phyloP scores from a whole-genome alignment of 2,329 filamentous ascomycete genomes.

The Shiraia bambusicola region DNA sequence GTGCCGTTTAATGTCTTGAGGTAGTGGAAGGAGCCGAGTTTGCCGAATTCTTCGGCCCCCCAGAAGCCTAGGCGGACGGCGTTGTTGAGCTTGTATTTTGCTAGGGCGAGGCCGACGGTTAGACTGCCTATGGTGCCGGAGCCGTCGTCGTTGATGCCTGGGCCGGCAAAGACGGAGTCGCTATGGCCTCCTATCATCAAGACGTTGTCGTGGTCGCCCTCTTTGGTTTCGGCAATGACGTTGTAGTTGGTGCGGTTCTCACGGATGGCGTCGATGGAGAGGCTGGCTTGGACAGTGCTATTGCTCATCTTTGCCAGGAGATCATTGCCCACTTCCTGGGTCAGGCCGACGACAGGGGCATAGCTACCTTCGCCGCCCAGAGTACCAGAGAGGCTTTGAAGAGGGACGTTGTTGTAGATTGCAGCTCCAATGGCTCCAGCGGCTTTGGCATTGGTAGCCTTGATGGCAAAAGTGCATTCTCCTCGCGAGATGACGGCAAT shows the following conservation, averaged over 20 bases:
- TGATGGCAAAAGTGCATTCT: conserved; percentile 66
- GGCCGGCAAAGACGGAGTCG: conserved; percentile 46
- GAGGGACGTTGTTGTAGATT: conserved; percentile 68
- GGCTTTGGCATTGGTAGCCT: conserved; percentile 65
- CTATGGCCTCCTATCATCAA: conserved; percentile 45
- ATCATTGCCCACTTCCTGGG: conserved; percentile 59
- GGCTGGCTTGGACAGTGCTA: conserved; percentile 34
- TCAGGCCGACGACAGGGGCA: conserved; percentile 68
- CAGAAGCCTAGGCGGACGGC: conserved; percentile 46
- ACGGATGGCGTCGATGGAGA: conserved; percentile 47
- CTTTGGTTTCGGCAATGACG: conserved; percentile 43
- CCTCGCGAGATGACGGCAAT: conserved; percentile 70
- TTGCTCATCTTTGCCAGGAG: conserved; percentile 56
- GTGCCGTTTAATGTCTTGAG: conserved; percentile 39
- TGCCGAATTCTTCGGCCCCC: conserved; percentile 46
- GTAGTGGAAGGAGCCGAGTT: conserved; percentile 44
- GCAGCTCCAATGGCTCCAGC: conserved; percentile 69
- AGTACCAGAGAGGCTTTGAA: conserved; percentile 64
- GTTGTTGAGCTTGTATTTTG: conserved; percentile 44
- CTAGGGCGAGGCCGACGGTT: conserved; percentile 42
- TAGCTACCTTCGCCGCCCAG: conserved; percentile 59
- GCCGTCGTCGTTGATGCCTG: conserved; percentile 48
- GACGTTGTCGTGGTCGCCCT: conserved; percentile 46
- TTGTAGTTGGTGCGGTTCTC: conserved; percentile 52
- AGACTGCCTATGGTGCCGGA: conserved; percentile 45